phyloP scores from a whole-genome alignment of 257 asterid genomes.

The Ilex aquifolium region DNA sequence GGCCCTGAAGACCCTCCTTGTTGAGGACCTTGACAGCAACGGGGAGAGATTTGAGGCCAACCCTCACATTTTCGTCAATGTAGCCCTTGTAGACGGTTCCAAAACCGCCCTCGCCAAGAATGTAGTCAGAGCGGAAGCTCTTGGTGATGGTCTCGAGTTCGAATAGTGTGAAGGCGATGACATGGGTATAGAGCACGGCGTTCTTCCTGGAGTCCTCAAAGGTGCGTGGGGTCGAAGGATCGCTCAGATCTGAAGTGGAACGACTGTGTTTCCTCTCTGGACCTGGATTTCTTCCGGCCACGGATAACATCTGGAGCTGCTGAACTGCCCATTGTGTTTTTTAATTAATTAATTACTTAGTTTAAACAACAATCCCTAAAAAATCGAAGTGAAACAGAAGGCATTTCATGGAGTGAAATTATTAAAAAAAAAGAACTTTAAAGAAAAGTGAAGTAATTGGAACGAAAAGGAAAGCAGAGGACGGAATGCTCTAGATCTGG shows the following conservation, averaged over 20 bases:
- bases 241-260: constrained; percentile 81
- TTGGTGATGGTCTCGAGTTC: constrained; percentile 98
- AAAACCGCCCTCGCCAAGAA: constrained; percentile 97
- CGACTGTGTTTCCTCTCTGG: constrained; percentile 68
- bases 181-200: constrained; percentile 72
- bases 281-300: constrained; percentile 36
- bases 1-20: constrained; percentile 99
- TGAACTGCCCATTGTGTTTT: constrained; percentile 43
- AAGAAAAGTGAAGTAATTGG: not conserved
- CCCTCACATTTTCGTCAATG: constrained; percentile 94
- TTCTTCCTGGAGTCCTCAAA: constrained; percentile 73
- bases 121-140: constrained; percentile 97
- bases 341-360: not conserved
- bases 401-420: not conserved
- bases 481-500: constrained; percentile 12
- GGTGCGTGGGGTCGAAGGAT: constrained; percentile 76
- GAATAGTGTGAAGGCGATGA: constrained; percentile 80
- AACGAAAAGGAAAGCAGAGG: not conserved
- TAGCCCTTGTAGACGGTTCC: constrained; percentile 98
- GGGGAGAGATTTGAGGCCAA: constrained; percentile 90
- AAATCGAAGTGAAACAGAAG: not conserved
- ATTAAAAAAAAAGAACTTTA: not conserved
- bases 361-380: not conserved
- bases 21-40: constrained; percentile 98
- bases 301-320: constrained; percentile 53